Percentiles rank a stretch among this genome's conserved stretches.
Evolutionary conservation across 2,329 filamentous ascomycete genomes (phyloP).

Genomic region (Fusarium sp.): DNA sequence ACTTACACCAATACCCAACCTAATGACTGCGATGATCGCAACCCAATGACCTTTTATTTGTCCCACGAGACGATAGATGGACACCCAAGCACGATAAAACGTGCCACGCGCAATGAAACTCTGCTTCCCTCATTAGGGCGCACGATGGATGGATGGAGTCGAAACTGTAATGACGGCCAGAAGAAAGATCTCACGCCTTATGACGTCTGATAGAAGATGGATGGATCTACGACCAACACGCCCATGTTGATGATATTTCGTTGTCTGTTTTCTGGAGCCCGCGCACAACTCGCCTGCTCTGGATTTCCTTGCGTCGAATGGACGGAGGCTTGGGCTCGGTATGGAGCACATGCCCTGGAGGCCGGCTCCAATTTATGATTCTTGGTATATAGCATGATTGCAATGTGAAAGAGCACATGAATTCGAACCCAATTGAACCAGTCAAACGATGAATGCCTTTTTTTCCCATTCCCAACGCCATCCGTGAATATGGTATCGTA

Average conservation of each 20-base stretch:
- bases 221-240: constrained; percentile 32
- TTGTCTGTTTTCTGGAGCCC: constrained; percentile 18
- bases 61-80: constrained; percentile 14
- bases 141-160: not conserved
- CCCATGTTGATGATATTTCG: constrained; percentile 32
- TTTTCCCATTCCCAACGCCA: constrained; percentile 37
- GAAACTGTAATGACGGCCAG: constrained; percentile 21
- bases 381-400: constrained; percentile 34
- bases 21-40: constrained; percentile 30
- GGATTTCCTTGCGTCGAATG: constrained; percentile 1
- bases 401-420: constrained; percentile 12
- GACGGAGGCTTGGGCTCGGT: constrained; percentile 1
- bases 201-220: constrained; percentile 24
- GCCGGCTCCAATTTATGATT: constrained; percentile 26
- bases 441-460: not conserved
- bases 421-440: constrained; percentile 1
- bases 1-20: constrained; percentile 33
- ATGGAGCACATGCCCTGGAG: constrained; percentile 37
- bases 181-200: constrained; percentile 37
- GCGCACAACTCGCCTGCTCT: constrained; percentile 2
- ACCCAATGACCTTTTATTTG: constrained; percentile 27
- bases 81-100: constrained; percentile 11
- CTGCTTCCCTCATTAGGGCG: not conserved
- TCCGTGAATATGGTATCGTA: constrained; percentile 31
- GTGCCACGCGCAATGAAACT: constrained; percentile 9